Evolutionary conservation across 345 rosid species (phyloP).

Genomic region (Hibiscus syriacus): DNA sequence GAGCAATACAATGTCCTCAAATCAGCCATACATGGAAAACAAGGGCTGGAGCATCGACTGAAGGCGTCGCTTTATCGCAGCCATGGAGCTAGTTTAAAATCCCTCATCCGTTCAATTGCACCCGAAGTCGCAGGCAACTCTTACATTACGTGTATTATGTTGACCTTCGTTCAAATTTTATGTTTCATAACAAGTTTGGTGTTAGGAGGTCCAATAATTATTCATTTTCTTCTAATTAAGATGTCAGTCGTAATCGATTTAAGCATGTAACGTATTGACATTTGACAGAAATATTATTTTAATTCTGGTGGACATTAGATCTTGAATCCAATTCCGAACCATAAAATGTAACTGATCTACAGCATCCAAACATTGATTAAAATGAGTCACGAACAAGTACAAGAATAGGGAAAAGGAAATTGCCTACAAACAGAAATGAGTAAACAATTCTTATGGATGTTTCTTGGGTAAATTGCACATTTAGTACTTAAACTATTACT

Average conservation of each 20-base stretch:
- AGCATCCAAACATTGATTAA: too few relatives aligned
- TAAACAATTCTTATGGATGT: neutral
- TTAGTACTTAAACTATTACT: too few relatives aligned
- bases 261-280: neutral
- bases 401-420: too few relatives aligned
- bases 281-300: neutral
- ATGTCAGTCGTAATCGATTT: too few relatives aligned
- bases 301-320: too few relatives aligned
- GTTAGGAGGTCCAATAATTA: neutral
- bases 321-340: too few relatives aligned
- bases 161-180: neutral
- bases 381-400: too few relatives aligned
- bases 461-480: too few relatives aligned
- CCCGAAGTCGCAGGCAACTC: neutral
- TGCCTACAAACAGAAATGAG: neutral
- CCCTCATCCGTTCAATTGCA: too few relatives aligned
- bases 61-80: constrained; percentile 63
- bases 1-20: constrained; percentile 66
- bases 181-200: neutral
- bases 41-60: constrained; percentile 58
- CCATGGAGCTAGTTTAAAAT: constrained; percentile 73
- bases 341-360: too few relatives aligned
- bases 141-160: constrained; percentile 17
- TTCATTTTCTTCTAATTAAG: neutral
- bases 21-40: constrained; percentile 55